Evolutionary conservation across 208 protist species (phyloP), one percentile per base, ranked within the genome.

Genomic region (Crithidia acanthocephali): DNA sequence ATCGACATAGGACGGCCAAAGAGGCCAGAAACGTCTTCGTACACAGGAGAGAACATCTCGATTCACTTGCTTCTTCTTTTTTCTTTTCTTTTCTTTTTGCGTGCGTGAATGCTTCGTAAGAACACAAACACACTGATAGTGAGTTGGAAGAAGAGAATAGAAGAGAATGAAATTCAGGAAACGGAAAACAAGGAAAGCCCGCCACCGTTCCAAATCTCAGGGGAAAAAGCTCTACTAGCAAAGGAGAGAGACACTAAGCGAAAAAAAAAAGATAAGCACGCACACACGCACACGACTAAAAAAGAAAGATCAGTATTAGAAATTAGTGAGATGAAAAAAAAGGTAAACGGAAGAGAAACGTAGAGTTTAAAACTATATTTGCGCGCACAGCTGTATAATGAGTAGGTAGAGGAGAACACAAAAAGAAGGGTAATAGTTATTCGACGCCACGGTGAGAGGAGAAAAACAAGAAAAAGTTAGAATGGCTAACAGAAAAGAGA

Each of bases 1-100:
- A 68, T 37, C 20, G 69, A n/a, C 61, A 68, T 63, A 13, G 69
- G 40, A 33, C 61, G 61, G 30, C 60, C 61, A 25, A 74, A 74
- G 23, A 74, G 69, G 18, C 71, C 48, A 16, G 58, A 63, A 50
- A 72, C 42, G 20, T 76, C 70, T 44, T 81, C 63, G 44, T 69
- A 69, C 30, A 74, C 51, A 4, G 62, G 53, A 28, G 62, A 76
- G 22, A 74, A 74, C 45, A 63, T 63, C 30, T 42, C 18, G 44
- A 3, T 32, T 60, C 2, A 22, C 11, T 40, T 60, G 55, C 35
- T 45, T 7, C 18, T 56, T 55, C 33, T 57, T 6, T 51, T n/a
- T n/a, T 48, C 18, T 42, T 42, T 42, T 42, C 37, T 9, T 48
- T 48, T n/a, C 18, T 48, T 9, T 48, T 48, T 48, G 44, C 44